Evolutionary conservation across 208 protist genomes (phyloP).

Genomic region (Leishmania turanica): DNA sequence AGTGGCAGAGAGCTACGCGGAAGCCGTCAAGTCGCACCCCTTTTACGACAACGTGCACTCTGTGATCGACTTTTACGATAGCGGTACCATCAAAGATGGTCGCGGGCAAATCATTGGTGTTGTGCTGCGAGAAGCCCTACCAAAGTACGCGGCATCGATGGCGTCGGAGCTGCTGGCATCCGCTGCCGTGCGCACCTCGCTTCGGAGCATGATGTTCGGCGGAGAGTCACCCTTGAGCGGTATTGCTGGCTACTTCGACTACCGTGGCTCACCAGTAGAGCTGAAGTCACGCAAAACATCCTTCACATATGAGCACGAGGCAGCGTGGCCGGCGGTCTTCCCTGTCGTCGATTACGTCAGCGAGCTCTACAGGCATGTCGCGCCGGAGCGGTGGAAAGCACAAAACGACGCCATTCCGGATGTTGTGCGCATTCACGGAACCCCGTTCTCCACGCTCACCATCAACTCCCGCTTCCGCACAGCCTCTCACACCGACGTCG

Average conservation of each 20-base stretch:
- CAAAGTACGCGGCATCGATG: conserved; percentile 55
- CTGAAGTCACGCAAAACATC: conserved; percentile 87
- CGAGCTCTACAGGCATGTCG: conserved; percentile 66
- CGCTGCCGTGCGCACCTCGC: conserved; percentile 67
- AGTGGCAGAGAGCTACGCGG: conserved; percentile 50
- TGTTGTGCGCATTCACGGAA: conserved; percentile 84
- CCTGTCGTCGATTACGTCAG: conserved; percentile 91
- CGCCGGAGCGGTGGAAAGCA: conserved; percentile 69
- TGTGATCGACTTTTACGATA: conserved; percentile 62
- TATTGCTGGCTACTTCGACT: conserved; percentile 93
- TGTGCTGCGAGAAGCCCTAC: conserved; percentile 69
- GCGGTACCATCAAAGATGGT: conserved; percentile 65
- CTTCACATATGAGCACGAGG: conserved; percentile 79
- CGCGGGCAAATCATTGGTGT: conserved; percentile 69
- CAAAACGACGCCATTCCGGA: conserved; percentile 89
- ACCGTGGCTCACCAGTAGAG: conserved; percentile 83
- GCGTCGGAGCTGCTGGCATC: conserved; percentile 70
- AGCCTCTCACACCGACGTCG: conserved; percentile 86
- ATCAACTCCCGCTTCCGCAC: conserved; percentile 92
- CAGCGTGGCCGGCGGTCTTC: conserved; percentile 78
- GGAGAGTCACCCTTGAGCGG: conserved; percentile 84
- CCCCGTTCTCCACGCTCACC: conserved; percentile 90
- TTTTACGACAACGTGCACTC: conserved; percentile 84
- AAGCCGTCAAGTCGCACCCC: conserved; percentile 79
- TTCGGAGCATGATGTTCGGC: conserved; percentile 80